These are phyloP conservation scores for Prunus kanzakura DNA, from an alignment of 306 rosid genomes.

Conservation along the genomic window DNA sequence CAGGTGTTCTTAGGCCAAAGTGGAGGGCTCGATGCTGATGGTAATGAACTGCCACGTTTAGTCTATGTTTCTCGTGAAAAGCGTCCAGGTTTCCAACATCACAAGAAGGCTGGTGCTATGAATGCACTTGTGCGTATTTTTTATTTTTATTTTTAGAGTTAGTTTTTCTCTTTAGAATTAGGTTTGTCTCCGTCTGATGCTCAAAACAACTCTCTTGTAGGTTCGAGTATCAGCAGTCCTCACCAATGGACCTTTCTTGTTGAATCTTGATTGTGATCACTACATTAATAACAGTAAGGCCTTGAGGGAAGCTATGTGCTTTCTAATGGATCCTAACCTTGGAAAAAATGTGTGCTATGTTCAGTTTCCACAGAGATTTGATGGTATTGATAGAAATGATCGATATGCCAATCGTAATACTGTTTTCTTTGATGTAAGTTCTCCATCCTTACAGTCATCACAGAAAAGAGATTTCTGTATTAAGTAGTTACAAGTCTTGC, in stretches of 20 bases:
- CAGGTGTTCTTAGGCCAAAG: constrained; percentile 98
- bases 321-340: constrained; percentile 96
- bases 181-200: constrained; percentile 8
- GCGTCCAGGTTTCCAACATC: constrained; percentile 99
- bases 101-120: constrained; percentile 99
- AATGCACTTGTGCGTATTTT: constrained; percentile 80
- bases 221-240: constrained; percentile 99
- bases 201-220: constrained; percentile 35
- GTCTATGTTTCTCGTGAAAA: constrained; percentile 99
- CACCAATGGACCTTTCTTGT: constrained; percentile 91
- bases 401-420: constrained; percentile 96
- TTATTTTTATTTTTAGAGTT: background rate
- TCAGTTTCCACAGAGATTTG: constrained; percentile 98
- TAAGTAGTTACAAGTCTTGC: background rate
- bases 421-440: constrained; percentile 93
- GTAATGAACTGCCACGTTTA: constrained; percentile 86
- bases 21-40: constrained; percentile 96
- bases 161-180: background rate
- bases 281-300: constrained; percentile 98
- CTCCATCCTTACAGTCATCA: background rate
- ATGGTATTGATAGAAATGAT: constrained; percentile 89
- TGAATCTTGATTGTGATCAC: constrained; percentile 99
- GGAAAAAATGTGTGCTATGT: constrained; percentile 91
- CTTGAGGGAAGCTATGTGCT: constrained; percentile 96
- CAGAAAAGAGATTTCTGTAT: background rate